Conservation (phyloP, 83 land plant species). For the Larix sibirica region DNA sequence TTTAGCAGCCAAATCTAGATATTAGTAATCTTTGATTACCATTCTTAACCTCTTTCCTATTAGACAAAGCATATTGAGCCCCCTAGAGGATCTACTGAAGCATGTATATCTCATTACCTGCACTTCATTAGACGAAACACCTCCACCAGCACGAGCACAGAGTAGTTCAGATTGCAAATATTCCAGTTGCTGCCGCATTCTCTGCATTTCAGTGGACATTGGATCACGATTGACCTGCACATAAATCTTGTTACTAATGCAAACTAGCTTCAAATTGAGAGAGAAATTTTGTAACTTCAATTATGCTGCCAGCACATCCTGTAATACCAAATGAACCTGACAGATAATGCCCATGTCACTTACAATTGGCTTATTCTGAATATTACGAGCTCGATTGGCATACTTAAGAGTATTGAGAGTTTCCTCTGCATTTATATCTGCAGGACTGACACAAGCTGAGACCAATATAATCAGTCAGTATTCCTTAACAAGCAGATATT, state of each 20-base stretch:
- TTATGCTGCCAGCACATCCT: not conserved
- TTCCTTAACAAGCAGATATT: not conserved
- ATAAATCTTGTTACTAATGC: slow-evolving; percentile 9
- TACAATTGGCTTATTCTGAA: slow-evolving; percentile 97
- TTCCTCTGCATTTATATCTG: slow-evolving; percentile 99
- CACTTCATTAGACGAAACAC: slow-evolving; percentile 51
- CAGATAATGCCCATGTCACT: slow-evolving; percentile 20
- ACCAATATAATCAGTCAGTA: slow-evolving; percentile 14
- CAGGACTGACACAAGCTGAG: slow-evolving; percentile 99
- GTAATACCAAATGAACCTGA: not conserved
- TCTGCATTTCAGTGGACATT: slow-evolving; percentile 86
- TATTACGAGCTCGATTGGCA: slow-evolving; percentile 99
- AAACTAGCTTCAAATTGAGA: not conserved
- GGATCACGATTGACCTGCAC: slow-evolving; percentile 96
- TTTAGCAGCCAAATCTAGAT: not conserved
- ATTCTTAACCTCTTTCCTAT: not conserved
- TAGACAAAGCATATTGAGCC: not conserved
- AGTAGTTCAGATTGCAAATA: slow-evolving; percentile 91
- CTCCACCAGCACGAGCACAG: slow-evolving; percentile 74
- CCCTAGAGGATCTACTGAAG: not conserved
- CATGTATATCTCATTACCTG: slow-evolving; percentile 44
- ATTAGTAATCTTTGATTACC: not conserved
- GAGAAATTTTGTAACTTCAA: not conserved
- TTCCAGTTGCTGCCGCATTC: slow-evolving; percentile 95
- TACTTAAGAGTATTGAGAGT: slow-evolving; percentile 97